A percentile compares a stretch with the other conserved stretches of the same genome.
Conservation (phyloP, 73 alveolate genomes). For the Symbiodinium pilosum region DNA sequence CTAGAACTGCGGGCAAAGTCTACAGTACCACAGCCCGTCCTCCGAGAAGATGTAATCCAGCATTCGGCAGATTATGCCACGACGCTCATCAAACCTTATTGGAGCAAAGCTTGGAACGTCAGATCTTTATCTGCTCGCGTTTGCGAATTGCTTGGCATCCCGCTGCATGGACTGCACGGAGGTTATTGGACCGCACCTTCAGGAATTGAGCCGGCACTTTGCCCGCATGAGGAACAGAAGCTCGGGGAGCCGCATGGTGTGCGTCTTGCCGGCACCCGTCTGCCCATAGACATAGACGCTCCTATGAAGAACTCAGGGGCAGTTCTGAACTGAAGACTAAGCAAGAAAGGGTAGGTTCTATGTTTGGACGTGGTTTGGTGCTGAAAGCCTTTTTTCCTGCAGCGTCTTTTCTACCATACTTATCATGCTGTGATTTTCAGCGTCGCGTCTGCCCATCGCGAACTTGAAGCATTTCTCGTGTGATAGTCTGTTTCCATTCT, state of each 20-base stretch:
- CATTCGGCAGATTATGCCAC: slow-evolving; percentile 93
- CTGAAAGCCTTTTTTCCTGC: too few species aligned
- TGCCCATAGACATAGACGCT: slow-evolving; percentile 93
- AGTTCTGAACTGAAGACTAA: too few species aligned
- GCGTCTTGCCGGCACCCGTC: slow-evolving; percentile 93
- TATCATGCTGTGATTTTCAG: too few species aligned
- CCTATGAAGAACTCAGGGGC: background rate
- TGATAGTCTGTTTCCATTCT: too few species aligned
- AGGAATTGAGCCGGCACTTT: background rate
- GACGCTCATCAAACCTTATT: slow-evolving; percentile 87
- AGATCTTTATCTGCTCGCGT: background rate
- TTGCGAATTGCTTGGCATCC: background rate
- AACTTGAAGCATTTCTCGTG: too few species aligned
- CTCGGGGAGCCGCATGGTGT: slow-evolving; percentile 45
- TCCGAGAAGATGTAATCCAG: slow-evolving; percentile 68
- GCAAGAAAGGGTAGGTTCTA: too few species aligned
- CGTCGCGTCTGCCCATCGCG: too few species aligned
- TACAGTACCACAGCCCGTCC: background rate
- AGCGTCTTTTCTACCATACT: too few species aligned
- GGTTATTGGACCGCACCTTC: slow-evolving; percentile 88
- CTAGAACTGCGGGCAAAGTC: too few species aligned
- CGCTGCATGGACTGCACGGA: slow-evolving; percentile 91
- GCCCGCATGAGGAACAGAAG: too few species aligned
- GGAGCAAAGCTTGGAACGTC: background rate
- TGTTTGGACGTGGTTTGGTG: too few species aligned